These are phyloP conservation scores for Talaromyces albobiverticillius DNA, from an alignment of 2,329 filamentous ascomycete species.

Conservation along the genomic window DNA sequence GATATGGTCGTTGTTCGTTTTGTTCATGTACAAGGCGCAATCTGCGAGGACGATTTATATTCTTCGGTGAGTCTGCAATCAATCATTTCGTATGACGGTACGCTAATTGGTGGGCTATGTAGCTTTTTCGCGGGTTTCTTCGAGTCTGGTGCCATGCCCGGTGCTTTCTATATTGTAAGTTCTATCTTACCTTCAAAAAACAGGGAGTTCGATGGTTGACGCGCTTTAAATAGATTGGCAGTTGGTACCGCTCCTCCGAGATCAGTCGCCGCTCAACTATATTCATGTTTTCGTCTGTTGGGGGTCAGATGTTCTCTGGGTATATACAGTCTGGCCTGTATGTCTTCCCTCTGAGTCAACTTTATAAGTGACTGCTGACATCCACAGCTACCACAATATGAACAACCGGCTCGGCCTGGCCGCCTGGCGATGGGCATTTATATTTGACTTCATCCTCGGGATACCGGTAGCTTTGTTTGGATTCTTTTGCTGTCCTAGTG, in stretches of 20 bases:
- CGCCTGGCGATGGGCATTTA: slow-evolving; percentile 11
- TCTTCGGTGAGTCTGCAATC: background rate
- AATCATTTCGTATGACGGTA: no score
- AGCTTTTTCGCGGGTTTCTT: slow-evolving; percentile 11
- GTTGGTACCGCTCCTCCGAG: slow-evolving; percentile 9
- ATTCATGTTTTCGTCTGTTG: slow-evolving; percentile 5
- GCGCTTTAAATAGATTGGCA: slow-evolving; percentile 13
- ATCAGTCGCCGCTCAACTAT: slow-evolving; percentile 4
- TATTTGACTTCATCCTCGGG: slow-evolving; percentile 9
- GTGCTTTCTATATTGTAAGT: slow-evolving; percentile 6
- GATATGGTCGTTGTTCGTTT: slow-evolving; percentile 7
- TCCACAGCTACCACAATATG: slow-evolving; percentile 6
- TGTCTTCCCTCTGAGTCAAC: background rate
- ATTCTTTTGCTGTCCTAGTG: slow-evolving; percentile 7
- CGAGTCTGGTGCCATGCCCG: slow-evolving; percentile 12
- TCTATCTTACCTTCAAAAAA: background rate
- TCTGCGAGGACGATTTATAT: slow-evolving; percentile 4
- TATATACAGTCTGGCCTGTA: slow-evolving; percentile 9
- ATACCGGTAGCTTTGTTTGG: slow-evolving; percentile 5
- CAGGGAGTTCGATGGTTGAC: background rate
- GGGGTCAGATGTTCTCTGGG: slow-evolving; percentile 11
- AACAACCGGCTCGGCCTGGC: background rate
- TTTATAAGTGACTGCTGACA: no score
- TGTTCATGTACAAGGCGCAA: slow-evolving; percentile 7
- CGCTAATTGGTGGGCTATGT: no score